Conservation (phyloP, 306 rosid genomes). For the Carpinus fangiana region DNA sequence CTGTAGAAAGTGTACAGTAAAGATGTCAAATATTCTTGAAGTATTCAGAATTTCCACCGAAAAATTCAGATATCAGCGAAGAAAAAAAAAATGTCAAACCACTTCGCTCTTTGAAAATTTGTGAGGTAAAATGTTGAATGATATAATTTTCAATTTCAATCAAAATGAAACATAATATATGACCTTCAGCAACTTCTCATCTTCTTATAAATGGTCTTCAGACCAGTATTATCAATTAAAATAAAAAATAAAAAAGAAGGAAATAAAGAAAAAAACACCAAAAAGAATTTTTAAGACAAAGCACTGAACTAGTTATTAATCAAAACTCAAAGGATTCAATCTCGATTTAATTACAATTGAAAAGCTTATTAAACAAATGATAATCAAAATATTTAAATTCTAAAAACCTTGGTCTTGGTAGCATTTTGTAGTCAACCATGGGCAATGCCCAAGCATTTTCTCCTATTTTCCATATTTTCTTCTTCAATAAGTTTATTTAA, state of each 20-base stretch:
- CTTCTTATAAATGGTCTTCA: not conserved
- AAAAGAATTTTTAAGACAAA: not conserved
- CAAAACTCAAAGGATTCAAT: conserved; percentile 1
- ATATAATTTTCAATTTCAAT: not conserved
- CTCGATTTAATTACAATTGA: not conserved
- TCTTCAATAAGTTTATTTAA: not conserved
- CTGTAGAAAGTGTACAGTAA: not conserved
- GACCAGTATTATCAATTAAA: not conserved
- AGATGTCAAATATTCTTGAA: not conserved
- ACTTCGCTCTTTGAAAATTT: not conserved
- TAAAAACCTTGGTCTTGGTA: not conserved
- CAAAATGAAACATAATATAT: not conserved
- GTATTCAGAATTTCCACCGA: not conserved
- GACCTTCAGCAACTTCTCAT: not conserved
- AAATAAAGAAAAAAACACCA: not conserved
- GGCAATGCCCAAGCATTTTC: conserved; percentile 11
- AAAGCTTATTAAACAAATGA: not conserved
- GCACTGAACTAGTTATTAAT: not conserved
- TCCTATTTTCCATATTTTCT: not conserved
- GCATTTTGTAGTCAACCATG: not conserved
- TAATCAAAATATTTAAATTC: not conserved
- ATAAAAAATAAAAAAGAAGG: too few species aligned
- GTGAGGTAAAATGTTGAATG: not conserved
- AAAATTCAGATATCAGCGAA: not conserved
- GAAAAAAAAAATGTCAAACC: not conserved